These are phyloP conservation scores for Sambucus nigra DNA, from an alignment of 129 eudicot species.

Conservation along the genomic window DNA sequence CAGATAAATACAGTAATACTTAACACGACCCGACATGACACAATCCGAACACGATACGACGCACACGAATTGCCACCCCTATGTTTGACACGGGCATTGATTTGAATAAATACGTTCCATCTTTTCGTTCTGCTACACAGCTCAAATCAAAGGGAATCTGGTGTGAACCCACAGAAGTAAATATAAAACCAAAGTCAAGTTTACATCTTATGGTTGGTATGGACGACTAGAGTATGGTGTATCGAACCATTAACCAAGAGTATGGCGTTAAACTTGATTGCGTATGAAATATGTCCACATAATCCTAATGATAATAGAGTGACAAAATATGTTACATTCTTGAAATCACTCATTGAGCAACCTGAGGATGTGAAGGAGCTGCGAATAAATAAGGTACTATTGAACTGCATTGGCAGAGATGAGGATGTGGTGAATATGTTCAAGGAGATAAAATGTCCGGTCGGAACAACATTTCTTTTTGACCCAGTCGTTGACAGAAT, in stretches of 20 bases:
- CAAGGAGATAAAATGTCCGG: conserved; percentile 22
- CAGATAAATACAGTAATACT: background rate
- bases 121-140: conserved; percentile 23
- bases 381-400: conserved; percentile 10
- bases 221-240: conserved; percentile 18
- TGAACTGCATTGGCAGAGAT: conserved; percentile 22
- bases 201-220: conserved; percentile 15
- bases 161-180: conserved; percentile 5
- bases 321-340: conserved; percentile 23
- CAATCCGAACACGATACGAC: too few relatives aligned
- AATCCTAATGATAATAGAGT: conserved; percentile 24
- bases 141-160: conserved; percentile 27
- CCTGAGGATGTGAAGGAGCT: conserved; percentile 32
- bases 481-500: conserved; percentile 9
- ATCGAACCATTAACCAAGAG: conserved; percentile 12
- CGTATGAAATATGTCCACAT: conserved; percentile 36
- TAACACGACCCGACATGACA: background rate
- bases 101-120: conserved; percentile 7
- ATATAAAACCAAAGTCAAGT: conserved; percentile 21
- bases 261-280: conserved; percentile 29
- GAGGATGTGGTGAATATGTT: conserved; percentile 35
- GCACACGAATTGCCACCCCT: too few relatives aligned
- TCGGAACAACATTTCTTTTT: conserved; percentile 11
- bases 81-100: too few relatives aligned
- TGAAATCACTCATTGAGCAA: conserved; percentile 29